A percentile compares a stretch with the other conserved stretches of the same genome.
Conservation (phyloP, 2,329 filamentous ascomycete species). For the Neopestalotiopsis clavispora region DNA sequence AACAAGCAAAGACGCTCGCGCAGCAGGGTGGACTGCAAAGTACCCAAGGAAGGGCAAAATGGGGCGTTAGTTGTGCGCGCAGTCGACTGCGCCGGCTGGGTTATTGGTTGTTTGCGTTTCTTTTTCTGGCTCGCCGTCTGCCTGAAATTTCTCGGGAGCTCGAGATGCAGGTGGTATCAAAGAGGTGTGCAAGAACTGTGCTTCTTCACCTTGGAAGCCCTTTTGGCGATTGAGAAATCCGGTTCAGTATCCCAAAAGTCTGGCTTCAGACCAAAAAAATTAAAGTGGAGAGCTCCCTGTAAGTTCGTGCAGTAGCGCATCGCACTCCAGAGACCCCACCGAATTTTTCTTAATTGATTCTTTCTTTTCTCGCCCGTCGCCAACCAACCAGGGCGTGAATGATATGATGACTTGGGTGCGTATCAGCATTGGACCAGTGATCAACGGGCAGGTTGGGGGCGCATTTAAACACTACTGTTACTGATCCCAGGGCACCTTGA, state of each 20-base stretch:
- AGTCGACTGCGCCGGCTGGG: background rate
- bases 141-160: background rate
- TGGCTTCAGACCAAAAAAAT: background rate
- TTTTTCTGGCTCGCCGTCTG: background rate
- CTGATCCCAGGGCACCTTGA: too few relatives aligned
- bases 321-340: constrained; percentile 5
- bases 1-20: too few relatives aligned
- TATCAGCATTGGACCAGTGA: background rate
- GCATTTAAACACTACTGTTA: background rate
- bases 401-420: background rate
- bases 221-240: background rate
- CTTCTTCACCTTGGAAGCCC: background rate
- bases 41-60: too few relatives aligned
- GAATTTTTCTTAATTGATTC: background rate
- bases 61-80: too few relatives aligned
- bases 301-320: constrained; percentile 11
- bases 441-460: background rate
- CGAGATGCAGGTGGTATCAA: background rate
- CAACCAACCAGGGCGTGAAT: background rate
- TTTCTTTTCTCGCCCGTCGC: background rate
- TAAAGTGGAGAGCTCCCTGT: constrained; percentile 14
- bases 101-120: background rate
- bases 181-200: background rate
- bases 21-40: too few relatives aligned
- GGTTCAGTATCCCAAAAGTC: background rate